Conservation (phyloP, 768 basidiomycete species). For the Pholiota molesta region DNA sequence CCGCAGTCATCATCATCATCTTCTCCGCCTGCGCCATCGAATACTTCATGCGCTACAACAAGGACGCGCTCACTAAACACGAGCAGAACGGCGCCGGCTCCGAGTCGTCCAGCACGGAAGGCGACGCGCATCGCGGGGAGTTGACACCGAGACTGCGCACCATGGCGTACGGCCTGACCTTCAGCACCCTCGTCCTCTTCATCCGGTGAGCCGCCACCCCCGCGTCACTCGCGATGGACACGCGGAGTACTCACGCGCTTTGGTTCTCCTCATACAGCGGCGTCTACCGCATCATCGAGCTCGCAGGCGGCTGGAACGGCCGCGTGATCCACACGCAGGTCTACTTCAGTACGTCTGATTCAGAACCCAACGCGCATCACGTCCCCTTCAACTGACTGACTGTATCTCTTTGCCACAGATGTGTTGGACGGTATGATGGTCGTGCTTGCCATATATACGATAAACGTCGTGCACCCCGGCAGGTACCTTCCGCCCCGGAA, state of each 20-base stretch:
- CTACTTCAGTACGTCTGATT: conserved; percentile 29
- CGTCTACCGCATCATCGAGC: conserved; percentile 45
- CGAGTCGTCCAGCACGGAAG: background rate
- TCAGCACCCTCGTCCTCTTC: conserved; percentile 19
- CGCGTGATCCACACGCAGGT: conserved; percentile 40
- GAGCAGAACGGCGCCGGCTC: background rate
- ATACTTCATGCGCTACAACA: conserved; percentile 44
- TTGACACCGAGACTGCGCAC: conserved; percentile 12
- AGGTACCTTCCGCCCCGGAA: background rate
- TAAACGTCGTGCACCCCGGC: conserved; percentile 32
- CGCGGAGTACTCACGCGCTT: background rate
- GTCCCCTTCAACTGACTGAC: background rate
- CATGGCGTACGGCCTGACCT: conserved; percentile 13
- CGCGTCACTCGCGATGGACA: background rate
- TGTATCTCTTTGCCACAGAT: conserved; percentile 8
- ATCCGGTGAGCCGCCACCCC: conserved; percentile 17
- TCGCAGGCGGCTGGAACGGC: conserved; percentile 44
- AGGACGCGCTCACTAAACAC: conserved; percentile 15
- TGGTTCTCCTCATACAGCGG: conserved; percentile 26
- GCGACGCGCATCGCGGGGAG: conserved; percentile 3
- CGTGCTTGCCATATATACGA: conserved; percentile 29
- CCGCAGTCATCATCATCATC: conserved; percentile 42
- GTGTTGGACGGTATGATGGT: conserved; percentile 32
- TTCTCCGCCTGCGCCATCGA: conserved; percentile 43
- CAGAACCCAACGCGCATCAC: background rate